These are phyloP conservation scores for Chlorella ohadii DNA, from an alignment of 139 green algal genomes.

Conservation along the genomic window DNA sequence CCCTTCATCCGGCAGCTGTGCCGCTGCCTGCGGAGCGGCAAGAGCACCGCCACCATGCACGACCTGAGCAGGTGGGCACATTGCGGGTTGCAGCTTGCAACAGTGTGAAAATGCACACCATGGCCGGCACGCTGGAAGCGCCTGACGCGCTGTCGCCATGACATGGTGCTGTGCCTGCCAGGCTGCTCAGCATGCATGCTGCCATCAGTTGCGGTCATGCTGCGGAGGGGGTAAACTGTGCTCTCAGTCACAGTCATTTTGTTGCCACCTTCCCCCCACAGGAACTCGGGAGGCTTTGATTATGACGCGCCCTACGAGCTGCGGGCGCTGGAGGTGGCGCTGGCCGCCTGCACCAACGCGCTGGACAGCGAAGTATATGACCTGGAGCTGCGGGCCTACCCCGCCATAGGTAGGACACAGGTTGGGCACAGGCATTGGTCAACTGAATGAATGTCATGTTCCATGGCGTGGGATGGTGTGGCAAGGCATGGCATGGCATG, in stretches of 20 bases:
- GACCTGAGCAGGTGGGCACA: slow-evolving; percentile 23
- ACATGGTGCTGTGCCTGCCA: too few relatives aligned
- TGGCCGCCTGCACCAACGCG: background rate
- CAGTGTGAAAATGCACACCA: too few relatives aligned
- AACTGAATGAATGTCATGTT: too few relatives aligned
- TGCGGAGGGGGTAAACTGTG: too few relatives aligned
- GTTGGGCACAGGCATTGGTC: too few relatives aligned
- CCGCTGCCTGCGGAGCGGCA: slow-evolving; percentile 37
- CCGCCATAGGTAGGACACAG: slow-evolving; percentile 1
- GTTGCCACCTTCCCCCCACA: background rate
- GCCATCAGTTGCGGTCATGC: too few relatives aligned
- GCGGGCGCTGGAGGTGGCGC: slow-evolving; percentile 52
- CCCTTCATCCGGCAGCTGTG: slow-evolving; percentile 43
- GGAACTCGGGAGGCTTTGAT: background rate
- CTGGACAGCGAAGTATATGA: slow-evolving; percentile 20
- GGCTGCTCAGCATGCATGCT: too few relatives aligned
- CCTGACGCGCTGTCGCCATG: background rate
- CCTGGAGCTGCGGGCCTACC: slow-evolving; percentile 29
- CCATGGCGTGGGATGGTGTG: too few relatives aligned
- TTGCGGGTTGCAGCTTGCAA: too few relatives aligned
- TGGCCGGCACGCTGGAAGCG: background rate
- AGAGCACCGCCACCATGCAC: slow-evolving; percentile 10
- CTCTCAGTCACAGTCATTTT: too few relatives aligned
- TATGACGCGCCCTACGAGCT: slow-evolving; percentile 53
- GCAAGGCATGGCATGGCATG: too few relatives aligned